A percentile compares a stretch with the other conserved stretches of the same genome.
Conservation (phyloP, 2,329 filamentous ascomycete genomes). For the Xylaria sp. region DNA sequence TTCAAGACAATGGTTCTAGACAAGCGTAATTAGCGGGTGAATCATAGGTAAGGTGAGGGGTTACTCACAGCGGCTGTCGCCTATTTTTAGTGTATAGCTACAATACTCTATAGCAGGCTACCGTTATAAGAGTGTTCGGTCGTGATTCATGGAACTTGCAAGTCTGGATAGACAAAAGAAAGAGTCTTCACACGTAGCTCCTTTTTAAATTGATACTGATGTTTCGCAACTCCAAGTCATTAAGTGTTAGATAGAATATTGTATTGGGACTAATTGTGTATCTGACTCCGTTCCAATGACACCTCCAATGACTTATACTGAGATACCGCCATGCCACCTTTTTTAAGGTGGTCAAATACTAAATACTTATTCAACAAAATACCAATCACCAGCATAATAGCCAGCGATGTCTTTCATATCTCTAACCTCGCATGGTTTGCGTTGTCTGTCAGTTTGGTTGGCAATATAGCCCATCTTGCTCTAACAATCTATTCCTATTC, state of each 20-base stretch:
- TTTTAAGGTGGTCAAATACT: background rate
- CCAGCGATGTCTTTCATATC: background rate
- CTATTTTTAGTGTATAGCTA: too few species aligned
- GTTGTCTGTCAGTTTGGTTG: too few species aligned
- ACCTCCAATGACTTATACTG: background rate
- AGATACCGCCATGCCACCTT: background rate
- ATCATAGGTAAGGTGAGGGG: too few species aligned
- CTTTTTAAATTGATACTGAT: background rate
- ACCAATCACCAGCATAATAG: background rate
- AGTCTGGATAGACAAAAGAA: background rate
- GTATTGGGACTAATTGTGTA: background rate
- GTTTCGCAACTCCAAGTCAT: background rate
- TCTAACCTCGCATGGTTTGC: background rate
- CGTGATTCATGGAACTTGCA: background rate
- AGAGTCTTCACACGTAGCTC: too few species aligned
- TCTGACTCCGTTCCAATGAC: background rate
- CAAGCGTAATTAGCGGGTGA: background rate
- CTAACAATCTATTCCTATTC: background rate
- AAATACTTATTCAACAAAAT: background rate
- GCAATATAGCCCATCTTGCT: background rate
- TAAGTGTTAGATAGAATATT: background rate
- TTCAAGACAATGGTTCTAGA: slow-evolving; percentile 5
- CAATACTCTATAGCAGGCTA: too few species aligned
- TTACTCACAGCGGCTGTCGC: too few species aligned
- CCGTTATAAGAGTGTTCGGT: background rate